phyloP scores from a whole-genome alignment of 352 stramenopile genomes.

The Phytophthora uliginosa region DNA sequence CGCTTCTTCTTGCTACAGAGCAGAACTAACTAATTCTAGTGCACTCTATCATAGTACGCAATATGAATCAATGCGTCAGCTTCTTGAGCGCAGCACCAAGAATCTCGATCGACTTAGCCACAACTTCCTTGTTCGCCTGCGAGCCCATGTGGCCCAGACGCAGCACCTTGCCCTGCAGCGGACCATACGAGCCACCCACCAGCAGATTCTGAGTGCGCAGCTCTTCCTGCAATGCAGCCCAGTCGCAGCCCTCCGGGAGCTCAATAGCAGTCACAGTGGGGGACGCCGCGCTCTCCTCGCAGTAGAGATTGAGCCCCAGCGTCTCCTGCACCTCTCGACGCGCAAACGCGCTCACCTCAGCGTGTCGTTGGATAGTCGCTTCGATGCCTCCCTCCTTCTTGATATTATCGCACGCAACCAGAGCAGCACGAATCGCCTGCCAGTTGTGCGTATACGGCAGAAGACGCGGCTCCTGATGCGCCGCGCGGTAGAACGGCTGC shows the following conservation, averaged over 20 bases:
- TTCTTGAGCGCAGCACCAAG: slow-evolving; percentile 44
- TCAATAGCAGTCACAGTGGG: slow-evolving; percentile 64
- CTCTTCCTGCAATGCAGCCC: slow-evolving; percentile 41
- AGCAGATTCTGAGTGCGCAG: slow-evolving; percentile 48
- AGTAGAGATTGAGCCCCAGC: slow-evolving; percentile 49
- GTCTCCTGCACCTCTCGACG: slow-evolving; percentile 40
- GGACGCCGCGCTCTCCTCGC: slow-evolving; percentile 40
- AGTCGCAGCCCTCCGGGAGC: slow-evolving; percentile 43
- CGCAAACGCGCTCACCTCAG: slow-evolving; percentile 46
- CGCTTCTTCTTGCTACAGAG: slow-evolving; percentile 57
- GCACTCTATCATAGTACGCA: slow-evolving; percentile 4
- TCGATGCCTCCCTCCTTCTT: slow-evolving; percentile 47
- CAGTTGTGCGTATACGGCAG: slow-evolving; percentile 72
- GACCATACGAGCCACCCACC: slow-evolving; percentile 56
- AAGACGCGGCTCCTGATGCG: slow-evolving; percentile 42
- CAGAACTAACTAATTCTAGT: slow-evolving; percentile 33
- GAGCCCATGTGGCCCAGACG: slow-evolving; percentile 68
- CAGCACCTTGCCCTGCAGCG: slow-evolving; percentile 55
- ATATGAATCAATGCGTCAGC: slow-evolving; percentile 22
- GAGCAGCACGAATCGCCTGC: slow-evolving; percentile 54
- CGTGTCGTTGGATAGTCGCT: slow-evolving; percentile 38
- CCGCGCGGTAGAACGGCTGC: slow-evolving; percentile 50
- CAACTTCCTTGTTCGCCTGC: slow-evolving; percentile 49
- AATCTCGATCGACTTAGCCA: slow-evolving; percentile 43
- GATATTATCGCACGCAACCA: slow-evolving; percentile 50